A percentile compares a stretch with the other conserved stretches of the same genome.
These are phyloP conservation scores for Saxophila tyrrhenica DNA, from an alignment of 495 filamentous ascomycete species.

Conservation along the genomic window DNA sequence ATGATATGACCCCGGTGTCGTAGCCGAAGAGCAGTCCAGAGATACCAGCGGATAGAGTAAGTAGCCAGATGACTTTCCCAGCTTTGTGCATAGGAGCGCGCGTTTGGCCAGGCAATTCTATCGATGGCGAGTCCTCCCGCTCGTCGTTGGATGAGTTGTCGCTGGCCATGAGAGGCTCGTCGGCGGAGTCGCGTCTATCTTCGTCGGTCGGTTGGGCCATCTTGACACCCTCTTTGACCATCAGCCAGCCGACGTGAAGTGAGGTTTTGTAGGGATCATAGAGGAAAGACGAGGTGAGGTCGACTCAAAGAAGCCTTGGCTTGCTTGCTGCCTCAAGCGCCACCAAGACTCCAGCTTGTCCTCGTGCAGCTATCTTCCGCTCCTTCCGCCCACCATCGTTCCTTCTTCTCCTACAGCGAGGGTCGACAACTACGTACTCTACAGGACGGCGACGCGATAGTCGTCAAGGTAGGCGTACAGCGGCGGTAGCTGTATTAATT, in stretches of 20 bases:
- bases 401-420: background rate
- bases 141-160: background rate
- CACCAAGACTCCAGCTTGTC: background rate
- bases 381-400: too few relatives aligned
- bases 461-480: too few relatives aligned
- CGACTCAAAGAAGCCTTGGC: background rate
- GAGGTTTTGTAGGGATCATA: too few relatives aligned
- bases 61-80: slow-evolving; percentile 50
- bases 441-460: too few relatives aligned
- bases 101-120: background rate
- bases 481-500: background rate
- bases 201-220: background rate
- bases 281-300: background rate
- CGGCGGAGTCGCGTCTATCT: background rate
- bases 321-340: background rate
- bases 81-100: background rate
- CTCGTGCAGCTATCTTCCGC: too few relatives aligned
- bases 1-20: slow-evolving; percentile 81
- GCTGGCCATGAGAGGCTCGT: background rate
- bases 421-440: too few relatives aligned
- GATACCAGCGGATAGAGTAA: slow-evolving; percentile 73
- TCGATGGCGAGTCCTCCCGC: background rate
- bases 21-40: slow-evolving; percentile 84
- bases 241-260: background rate
- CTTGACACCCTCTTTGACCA: background rate